Evolutionary conservation across 345 rosid species (phyloP), one percentile per base, ranked within the genome.

Genomic region (Lagerstroemia speciosa): DNA sequence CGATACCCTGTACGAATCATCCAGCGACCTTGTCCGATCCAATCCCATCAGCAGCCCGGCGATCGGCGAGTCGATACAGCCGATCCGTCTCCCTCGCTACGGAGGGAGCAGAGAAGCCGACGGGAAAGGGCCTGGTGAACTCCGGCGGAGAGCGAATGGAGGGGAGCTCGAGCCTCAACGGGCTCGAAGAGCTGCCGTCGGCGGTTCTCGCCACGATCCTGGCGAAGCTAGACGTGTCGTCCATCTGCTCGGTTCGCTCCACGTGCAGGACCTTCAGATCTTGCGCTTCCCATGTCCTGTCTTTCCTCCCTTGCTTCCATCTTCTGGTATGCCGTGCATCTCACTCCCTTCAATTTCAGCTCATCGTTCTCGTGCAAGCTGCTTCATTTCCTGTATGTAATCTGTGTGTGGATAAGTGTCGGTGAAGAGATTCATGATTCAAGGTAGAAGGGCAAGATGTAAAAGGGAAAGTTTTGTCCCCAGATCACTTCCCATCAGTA

Each of bases 221-320:
- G 86, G 71, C 88, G 29, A 89, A 89, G 79, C 92, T 93, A 11
- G 96, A 93, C 71, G 77, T 91, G 8, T 82, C 85, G 43, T 86
- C 97, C 69, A 84, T 93, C 73, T 87, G 92, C 78, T 91, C 96
- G 10, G 73, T 73, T 38, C 86, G 93, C 16, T 81, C 96, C 45
- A 93, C 96, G 8, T 86, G 89, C 82, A 81, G 69, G 72, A 69
- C 80, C 41, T 76, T 86, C 78, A 75, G 77, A 38, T 66, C 78
- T 30, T 87, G 88, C 33, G 89, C 82, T 69, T 76, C 89, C 68
- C 87, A 87, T 65, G 83, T 85, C 76, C 85, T 93, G 73, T 82
- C 91, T 19, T 93, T 87, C 83, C 71, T 90, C 74, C 90, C 96
- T 66, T 75, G 73, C 64, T 85, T 93, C 78, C 89, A 93, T 53